Evolutionary conservation across 2,329 filamentous ascomycete genomes (phyloP), one percentile per base, ranked within the genome.

Genomic region (Plectosphaerella cucumerina): DNA sequence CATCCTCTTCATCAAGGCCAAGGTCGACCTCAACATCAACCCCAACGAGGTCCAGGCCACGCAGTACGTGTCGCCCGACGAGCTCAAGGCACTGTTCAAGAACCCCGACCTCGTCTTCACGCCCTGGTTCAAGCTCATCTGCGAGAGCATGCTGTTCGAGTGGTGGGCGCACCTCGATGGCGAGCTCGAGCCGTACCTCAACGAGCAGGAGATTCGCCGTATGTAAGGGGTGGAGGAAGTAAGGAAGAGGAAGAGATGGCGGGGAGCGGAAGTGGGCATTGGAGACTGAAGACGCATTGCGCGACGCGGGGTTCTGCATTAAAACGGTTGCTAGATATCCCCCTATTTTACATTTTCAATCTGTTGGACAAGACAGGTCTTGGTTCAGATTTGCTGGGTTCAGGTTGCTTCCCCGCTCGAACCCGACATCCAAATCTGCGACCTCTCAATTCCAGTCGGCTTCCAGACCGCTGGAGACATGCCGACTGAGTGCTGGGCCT

Each of bases 91-190:
- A 60, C 89, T 93, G 79, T 97, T 99, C 70, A 75, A 85, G 62
- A 87, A 97, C 64, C 83, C 87, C 4, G 78, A 73, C 49, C 78
- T 96, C 61, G 88, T 86, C 62, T 97, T 97, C 70, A 99, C 94
- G 1, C 94, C 94, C 1, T 99, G 94, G 94, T 99, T 99, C 78
- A 96, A 96, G 79, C 85, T 99, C 60, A 97, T 99, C 65, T 99
- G 94, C 80, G 81, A 97, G 70, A 91, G 90, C 46, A 92, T 97
- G 89, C 82, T 99, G 41, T 99, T 96, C 63, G 87, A 97, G 70
- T 99, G 94, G 94, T 99, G 94, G 94, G 77, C 85, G 65, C 85
- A 89, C 71, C 81, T 97, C 51, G 86, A 94, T 60, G 75, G 81
- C 21, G 89, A 88, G 10, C 76, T 97, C 59, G 88, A 95, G 54